Evolutionary conservation across 345 rosid species (phyloP), one percentile per base, ranked within the genome.

Genomic region (Dipteronia sinensis): DNA sequence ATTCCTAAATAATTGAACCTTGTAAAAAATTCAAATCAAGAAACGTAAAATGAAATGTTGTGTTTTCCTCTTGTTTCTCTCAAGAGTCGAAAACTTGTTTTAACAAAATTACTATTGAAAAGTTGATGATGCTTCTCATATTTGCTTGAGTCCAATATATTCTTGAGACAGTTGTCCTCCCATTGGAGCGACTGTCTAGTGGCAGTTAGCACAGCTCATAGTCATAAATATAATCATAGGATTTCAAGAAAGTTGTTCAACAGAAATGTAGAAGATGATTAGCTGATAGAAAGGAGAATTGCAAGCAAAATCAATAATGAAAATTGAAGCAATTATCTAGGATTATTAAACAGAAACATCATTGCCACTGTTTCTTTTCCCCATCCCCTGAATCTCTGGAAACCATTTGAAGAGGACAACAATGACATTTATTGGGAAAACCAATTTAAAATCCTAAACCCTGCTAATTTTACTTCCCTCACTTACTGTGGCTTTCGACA

Each of bases 401-500:
- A 31, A 59, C 10, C 1, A 58, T 12, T 31, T 1, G 31, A 3
- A 9, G 22, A 53, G 13, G 31, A 17, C 29, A 51, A 34, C 4
- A 34, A 34, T 34, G 6, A 4, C 27, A 15, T 3, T 10, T 13
- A 16, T 7, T 17, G 40, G 15, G 38, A 63, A 63, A 13, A 22
- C 27, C 65, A 23, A 23, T 40, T 61, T n/a, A 44, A 22, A 44
- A 4, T 44, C 44, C 23, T 34, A 34, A 34, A 34, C 38, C 6
- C 0, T 6, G 66, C 68, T 68, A 56, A 8, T 67, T 69, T 69
- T 58, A 55, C 73, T 55, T 75, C n/a, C 62, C 10, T 42, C 46
- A 75, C 25, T 78, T 3, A 75, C 25, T 76, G 69, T 4, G 93
- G 93, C 85, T 90, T 95, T 75, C 85, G 83, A 80, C 98, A 92